Percentiles rank a stretch among this genome's conserved stretches.
These are phyloP conservation scores for Theobroma cacao DNA, from an alignment of 345 rosid species.

Conservation along the genomic window DNA sequence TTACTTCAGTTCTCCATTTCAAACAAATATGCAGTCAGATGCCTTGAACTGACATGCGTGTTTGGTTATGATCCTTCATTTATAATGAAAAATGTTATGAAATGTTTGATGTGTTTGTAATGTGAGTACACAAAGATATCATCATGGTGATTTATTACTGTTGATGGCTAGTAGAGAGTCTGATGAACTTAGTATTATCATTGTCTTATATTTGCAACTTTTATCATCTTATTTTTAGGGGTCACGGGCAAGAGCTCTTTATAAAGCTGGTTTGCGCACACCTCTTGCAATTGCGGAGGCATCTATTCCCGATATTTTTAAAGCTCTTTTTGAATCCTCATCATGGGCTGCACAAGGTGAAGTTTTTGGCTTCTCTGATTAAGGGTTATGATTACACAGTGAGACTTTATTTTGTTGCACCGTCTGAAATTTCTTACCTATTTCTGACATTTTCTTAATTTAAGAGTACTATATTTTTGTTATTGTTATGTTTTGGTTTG, in stretches of 20 bases:
- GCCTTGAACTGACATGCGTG: constrained; percentile 6
- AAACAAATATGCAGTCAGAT: neutral
- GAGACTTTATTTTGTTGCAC: neutral
- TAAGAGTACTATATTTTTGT: neutral
- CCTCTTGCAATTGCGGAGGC: constrained; percentile 94
- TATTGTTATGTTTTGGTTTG: constrained; percentile 5
- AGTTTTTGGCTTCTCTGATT: neutral
- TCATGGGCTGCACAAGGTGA: constrained; percentile 83
- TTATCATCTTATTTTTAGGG: constrained; percentile 50
- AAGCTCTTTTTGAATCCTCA: constrained; percentile 89
- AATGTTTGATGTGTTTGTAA: neutral
- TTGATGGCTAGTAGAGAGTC: neutral
- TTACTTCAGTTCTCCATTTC: neutral
- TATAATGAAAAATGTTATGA: neutral
- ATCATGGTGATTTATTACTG: neutral
- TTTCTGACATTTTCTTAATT: neutral
- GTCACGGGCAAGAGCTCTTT: constrained; percentile 93
- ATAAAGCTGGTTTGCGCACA: constrained; percentile 93
- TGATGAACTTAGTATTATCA: neutral
- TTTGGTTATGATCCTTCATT: neutral
- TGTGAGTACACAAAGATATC: neutral
- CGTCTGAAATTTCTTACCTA: neutral
- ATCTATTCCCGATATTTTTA: constrained; percentile 73
- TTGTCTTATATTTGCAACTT: constrained; percentile 1
- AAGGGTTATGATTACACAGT: neutral